Evolutionary conservation across 805 yeast genomes (phyloP).

Genomic region (Saturnispora dispora): DNA sequence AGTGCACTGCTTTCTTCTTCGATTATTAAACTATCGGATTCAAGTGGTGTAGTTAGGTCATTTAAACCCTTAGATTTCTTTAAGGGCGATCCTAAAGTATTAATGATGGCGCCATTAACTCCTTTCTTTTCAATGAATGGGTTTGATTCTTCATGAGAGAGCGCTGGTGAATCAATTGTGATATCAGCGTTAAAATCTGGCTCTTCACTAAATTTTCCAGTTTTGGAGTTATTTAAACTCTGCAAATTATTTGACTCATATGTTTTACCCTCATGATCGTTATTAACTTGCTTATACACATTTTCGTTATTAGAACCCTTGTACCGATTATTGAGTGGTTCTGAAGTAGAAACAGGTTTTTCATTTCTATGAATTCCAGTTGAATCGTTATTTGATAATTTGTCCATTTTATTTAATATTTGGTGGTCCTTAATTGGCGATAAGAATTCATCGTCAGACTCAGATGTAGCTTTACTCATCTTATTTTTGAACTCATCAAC

Average conservation of each 20-base stretch:
- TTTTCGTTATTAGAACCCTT: not conserved
- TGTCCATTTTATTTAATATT: not conserved
- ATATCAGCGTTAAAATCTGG: conserved; percentile 1
- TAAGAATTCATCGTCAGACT: not conserved
- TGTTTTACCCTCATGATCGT: not conserved
- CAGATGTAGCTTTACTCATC: not conserved
- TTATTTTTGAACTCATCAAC: not conserved
- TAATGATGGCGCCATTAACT: not conserved
- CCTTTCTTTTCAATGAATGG: conserved; percentile 5
- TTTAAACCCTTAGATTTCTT: not conserved
- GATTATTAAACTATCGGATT: not conserved
- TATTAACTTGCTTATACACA: not conserved
- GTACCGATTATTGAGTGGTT: not conserved
- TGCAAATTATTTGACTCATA: not conserved
- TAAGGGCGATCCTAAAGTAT: not conserved
- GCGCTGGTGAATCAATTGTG: not conserved
- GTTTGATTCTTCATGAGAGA: not conserved
- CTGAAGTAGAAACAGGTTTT: too few species aligned
- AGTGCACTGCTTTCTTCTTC: conserved; percentile 5
- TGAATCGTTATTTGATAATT: not conserved
- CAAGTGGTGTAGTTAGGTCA: conserved; percentile 1
- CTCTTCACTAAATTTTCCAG: not conserved
- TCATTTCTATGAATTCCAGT: not conserved
- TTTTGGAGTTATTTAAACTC: too few species aligned
- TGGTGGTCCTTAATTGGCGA: not conserved